Conservation (phyloP, 2,329 filamentous ascomycete genomes). For the Plenodomus biglobosus region DNA sequence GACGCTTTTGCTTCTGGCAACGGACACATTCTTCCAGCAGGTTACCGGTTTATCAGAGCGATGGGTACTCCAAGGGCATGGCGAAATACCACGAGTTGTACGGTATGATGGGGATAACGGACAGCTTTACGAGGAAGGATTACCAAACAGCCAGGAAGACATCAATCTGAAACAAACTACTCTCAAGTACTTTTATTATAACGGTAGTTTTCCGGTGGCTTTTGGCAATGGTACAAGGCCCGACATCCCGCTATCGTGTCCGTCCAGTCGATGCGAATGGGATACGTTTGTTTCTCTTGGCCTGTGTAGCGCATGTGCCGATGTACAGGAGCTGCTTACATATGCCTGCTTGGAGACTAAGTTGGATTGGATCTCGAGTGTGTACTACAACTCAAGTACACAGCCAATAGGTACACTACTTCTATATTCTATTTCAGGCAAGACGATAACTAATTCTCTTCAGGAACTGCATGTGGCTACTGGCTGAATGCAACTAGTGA, state of each 20-base stretch:
- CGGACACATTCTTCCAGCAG: conserved; percentile 39
- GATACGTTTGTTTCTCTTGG: conserved; percentile 19
- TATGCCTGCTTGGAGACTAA: conserved; percentile 14
- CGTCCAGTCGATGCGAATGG: conserved; percentile 25
- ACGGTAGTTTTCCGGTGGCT: conserved; percentile 6
- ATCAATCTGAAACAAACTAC: conserved; percentile 1
- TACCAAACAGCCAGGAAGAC: background rate
- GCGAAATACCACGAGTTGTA: conserved; percentile 13
- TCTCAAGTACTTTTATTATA: conserved; percentile 5
- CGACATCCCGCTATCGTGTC: conserved; percentile 16
- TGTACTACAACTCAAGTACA: background rate
- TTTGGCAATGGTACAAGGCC: conserved; percentile 7
- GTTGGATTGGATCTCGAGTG: conserved; percentile 16
- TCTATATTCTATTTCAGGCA: background rate
- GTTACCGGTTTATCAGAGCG: conserved; percentile 16
- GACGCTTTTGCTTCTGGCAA: conserved; percentile 22
- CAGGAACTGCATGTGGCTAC: conserved; percentile 22
- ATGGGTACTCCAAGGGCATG: conserved; percentile 11
- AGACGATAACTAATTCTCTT: background rate
- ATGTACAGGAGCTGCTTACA: conserved; percentile 15
- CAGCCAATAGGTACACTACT: background rate
- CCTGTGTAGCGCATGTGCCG: conserved; percentile 22
- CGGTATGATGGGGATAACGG: conserved; percentile 4
- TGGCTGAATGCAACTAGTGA: conserved; percentile 24
- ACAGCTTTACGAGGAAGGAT: conserved; percentile 4